Evolutionary conservation across 1,284 basidiomycete genomes (phyloP), one percentile per base, ranked within the genome.

Genomic region (Puccinia hordei): DNA sequence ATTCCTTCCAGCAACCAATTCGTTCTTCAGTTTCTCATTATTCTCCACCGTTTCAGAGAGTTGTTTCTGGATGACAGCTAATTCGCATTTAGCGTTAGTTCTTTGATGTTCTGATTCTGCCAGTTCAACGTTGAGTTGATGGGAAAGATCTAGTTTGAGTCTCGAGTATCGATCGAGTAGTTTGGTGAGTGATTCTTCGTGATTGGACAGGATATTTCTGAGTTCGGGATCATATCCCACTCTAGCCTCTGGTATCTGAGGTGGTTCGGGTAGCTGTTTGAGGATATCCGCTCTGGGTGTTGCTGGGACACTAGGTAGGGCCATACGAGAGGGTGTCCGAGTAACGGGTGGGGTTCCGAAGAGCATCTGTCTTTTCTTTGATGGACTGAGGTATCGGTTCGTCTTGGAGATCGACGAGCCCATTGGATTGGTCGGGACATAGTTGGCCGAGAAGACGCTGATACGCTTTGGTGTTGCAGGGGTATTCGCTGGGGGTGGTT

Each of bases 221-320:
- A 75, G 57, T 6, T 75, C 73, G 17, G 73, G 73, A 30, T 75
- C 73, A 30, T 61, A 24, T 59, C 73, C 73, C 5, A 75, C 57
- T 44, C 55, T n/a, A 6, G 17, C 24, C 10, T 75, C 55, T n/a
- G 73, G 73, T 61, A 75, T 30, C 3, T 38, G 33, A 5, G 57
- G 35, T n/a, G 73, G 55, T 44, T 59, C 53, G 5, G 63, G 63
- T 5, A 66, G 35, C 22, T 41, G 41, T 41, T 41, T 41, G 63
- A 66, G 35, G 38, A 27, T 27, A 12, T 75, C 73, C 10, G 38
- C 19, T 46, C 57, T 57, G 17, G 63, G 63, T n/a, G 63, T 66
- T 24, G 73, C 73, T 19, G 73, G 73, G 22, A 57, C 27, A 35
- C n/a, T 41, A 1, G 63, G 35, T 13, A 24, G 38, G 5, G 73